Percentiles rank a stretch among this genome's conserved stretches.
Conservation (phyloP, 176 grass and related monocot genomes). For the Oryza coarctata region DNA sequence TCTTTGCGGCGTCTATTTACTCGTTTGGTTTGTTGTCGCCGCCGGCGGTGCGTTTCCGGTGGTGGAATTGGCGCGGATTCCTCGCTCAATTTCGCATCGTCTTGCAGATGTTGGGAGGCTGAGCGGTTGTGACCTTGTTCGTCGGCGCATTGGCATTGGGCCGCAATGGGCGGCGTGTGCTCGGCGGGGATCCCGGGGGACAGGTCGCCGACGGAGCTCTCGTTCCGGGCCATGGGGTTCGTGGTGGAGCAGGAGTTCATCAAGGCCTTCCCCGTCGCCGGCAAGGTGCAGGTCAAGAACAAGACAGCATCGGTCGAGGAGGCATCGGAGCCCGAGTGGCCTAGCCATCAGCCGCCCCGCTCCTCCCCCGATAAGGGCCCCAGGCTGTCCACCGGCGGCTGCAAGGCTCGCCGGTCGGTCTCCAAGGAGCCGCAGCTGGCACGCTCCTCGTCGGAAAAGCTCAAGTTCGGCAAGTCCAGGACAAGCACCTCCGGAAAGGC, state of each 20-base stretch:
- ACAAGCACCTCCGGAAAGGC: conserved; percentile 42
- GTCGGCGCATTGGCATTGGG: conserved; percentile 1
- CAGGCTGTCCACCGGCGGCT: conserved; percentile 15
- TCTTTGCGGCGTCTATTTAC: not conserved
- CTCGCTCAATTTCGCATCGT: conserved; percentile 8
- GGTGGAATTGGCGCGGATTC: not conserved
- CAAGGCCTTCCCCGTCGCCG: conserved; percentile 30
- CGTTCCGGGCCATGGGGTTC: conserved; percentile 49
- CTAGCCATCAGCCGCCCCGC: not conserved
- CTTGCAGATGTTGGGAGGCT: not conserved
- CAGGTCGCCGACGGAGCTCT: conserved; percentile 49
- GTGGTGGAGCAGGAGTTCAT: conserved; percentile 51
- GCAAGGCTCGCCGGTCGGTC: conserved; percentile 24
- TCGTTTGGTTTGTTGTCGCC: not conserved
- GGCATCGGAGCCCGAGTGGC: not conserved
- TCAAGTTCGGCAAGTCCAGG: conserved; percentile 22
- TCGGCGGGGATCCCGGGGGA: conserved; percentile 49
- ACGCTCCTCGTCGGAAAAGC: conserved; percentile 18
- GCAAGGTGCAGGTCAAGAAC: conserved; percentile 37
- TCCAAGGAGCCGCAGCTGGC: conserved; percentile 27
- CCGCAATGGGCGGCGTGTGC: conserved; percentile 52
- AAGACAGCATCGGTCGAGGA: conserved; percentile 52
- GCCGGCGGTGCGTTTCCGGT: not conserved
- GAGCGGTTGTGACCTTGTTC: not conserved
- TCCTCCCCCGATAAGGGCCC: not conserved